phyloP scores from a whole-genome alignment of 129 eudicot genomes.

The Solidago caesia region DNA sequence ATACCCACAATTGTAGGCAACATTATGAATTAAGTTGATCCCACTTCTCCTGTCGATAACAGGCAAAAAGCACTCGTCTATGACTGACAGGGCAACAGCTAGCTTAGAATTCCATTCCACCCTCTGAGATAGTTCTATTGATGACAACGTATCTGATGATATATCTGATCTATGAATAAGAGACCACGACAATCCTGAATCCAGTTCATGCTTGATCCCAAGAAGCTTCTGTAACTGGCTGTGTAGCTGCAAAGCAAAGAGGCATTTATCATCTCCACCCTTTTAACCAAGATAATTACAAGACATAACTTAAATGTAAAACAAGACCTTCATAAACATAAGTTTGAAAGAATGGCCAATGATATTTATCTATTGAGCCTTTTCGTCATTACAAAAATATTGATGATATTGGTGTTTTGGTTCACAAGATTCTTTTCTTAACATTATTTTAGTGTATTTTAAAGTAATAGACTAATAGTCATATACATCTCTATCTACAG shows the following conservation, averaged over 20 bases:
- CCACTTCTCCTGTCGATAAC: constrained; percentile 86
- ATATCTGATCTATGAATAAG: constrained; percentile 64
- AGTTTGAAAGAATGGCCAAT: constrained; percentile 2
- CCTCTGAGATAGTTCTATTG: constrained; percentile 54
- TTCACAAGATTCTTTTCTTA: constrained; percentile 3
- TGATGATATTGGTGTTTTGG: constrained; percentile 5
- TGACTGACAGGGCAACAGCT: constrained; percentile 83
- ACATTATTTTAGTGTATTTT: not conserved
- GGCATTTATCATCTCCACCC: constrained; percentile 12
- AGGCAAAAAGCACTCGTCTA: constrained; percentile 94
- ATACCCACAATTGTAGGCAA: constrained; percentile 91
- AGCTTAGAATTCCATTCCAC: constrained; percentile 97
- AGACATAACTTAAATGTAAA: not conserved
- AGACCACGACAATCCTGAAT: constrained; percentile 86
- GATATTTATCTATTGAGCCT: not conserved
- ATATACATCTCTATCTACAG: no score
- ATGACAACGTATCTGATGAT: constrained; percentile 42
- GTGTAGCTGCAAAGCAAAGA: constrained; percentile 54
- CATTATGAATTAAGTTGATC: constrained; percentile 79
- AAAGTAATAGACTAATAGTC: not conserved
- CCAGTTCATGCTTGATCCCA: constrained; percentile 82
- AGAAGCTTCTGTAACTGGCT: constrained; percentile 68
- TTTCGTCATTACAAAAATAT: not conserved
- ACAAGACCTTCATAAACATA: not conserved
- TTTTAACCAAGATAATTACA: constrained; percentile 22